Base-by-base conservation (phyloP, 441 rosid species). In the Gossypium lobatum region DNA sequence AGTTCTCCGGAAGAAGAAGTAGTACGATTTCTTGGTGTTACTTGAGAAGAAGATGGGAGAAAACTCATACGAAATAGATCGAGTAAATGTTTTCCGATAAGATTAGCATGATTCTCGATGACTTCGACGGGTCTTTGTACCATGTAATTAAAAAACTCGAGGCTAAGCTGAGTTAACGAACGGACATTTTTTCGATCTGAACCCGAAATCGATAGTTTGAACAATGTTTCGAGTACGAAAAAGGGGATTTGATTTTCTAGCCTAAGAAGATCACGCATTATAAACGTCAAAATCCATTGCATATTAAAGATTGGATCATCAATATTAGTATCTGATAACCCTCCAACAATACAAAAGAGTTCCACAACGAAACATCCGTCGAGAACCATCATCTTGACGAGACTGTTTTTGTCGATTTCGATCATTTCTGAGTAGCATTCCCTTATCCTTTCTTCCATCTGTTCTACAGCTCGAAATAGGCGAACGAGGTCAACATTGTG, bases 331-430 rank as follows among this genome's bases (percentile, higher is more conserved):
- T 18, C 65, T 3, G 76, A 73, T 18, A 82, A 31, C 20, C 74
- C 45, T 5, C 76, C 81, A 6, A 78, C 81, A 18, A 80, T 76
- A 76, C 83, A 75, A 18, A 84, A 75, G 5, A 84, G 69, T 73
- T 81, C 84, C 0, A 84, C 66, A 28, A 84, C 71, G 68, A 86
- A 84, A 60, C 89, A 86, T 2, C 88, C 86, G 62, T 86, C 89
- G 6, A 84, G 79, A 8, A 84, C 75, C 77, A 86, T 84, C 82
- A 84, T 84, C 75, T 75, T 76, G 2, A 81, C 58, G 2, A 86
- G 62, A 6, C 83, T 73, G 6, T 13, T 23, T 61, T 80, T 59
- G 11, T 52, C 31, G 13, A 71, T 48, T 1, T 26, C 54, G 13
- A 82, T 64, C 26, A 50, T 48, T 76, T 86, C 84, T 0, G 81